Conservation (phyloP, 352 stramenopile genomes). For the Phytopythium kandeliae region DNA sequence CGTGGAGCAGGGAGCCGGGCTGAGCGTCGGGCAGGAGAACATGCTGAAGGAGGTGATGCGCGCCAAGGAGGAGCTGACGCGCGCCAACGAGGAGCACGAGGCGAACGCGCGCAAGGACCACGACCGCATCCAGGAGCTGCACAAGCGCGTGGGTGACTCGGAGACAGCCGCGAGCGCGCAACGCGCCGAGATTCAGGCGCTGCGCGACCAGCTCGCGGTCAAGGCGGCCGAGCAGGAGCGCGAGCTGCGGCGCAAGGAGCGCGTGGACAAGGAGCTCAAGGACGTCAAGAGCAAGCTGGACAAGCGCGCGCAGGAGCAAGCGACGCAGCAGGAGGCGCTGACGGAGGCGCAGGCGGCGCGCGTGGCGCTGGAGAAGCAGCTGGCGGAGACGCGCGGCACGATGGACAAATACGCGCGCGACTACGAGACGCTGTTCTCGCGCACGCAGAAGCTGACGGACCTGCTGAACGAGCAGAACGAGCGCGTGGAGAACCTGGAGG, state of each 20-base stretch:
- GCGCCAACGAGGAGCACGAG: slow-evolving; percentile 83
- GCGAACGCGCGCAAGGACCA: slow-evolving; percentile 77
- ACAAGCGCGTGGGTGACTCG: slow-evolving; percentile 62
- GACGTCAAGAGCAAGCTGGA: slow-evolving; percentile 88
- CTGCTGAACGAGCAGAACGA: slow-evolving; percentile 91
- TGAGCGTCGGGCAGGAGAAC: slow-evolving; percentile 91
- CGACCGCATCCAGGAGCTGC: slow-evolving; percentile 73
- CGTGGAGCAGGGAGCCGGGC: slow-evolving; percentile 91
- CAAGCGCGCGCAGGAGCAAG: slow-evolving; percentile 67
- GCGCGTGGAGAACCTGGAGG: slow-evolving; percentile 79
- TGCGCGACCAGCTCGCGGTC: slow-evolving; percentile 85
- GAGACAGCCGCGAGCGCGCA: slow-evolving; percentile 43
- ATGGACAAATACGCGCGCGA: slow-evolving; percentile 93
- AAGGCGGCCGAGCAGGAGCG: slow-evolving; percentile 85
- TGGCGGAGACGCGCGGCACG: slow-evolving; percentile 59
- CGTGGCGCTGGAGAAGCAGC: slow-evolving; percentile 85
- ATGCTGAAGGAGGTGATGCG: slow-evolving; percentile 90
- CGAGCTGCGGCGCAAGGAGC: slow-evolving; percentile 85
- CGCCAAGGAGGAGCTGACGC: slow-evolving; percentile 86
- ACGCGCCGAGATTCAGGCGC: slow-evolving; percentile 72
- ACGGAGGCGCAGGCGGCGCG: slow-evolving; percentile 64
- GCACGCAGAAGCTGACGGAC: slow-evolving; percentile 91
- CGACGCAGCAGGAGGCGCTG: slow-evolving; percentile 39
- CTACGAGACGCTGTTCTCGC: slow-evolving; percentile 89
- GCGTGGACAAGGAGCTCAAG: slow-evolving; percentile 91